phyloP scores from a whole-genome alignment of 805 yeast species.

The Pichia californica region DNA sequence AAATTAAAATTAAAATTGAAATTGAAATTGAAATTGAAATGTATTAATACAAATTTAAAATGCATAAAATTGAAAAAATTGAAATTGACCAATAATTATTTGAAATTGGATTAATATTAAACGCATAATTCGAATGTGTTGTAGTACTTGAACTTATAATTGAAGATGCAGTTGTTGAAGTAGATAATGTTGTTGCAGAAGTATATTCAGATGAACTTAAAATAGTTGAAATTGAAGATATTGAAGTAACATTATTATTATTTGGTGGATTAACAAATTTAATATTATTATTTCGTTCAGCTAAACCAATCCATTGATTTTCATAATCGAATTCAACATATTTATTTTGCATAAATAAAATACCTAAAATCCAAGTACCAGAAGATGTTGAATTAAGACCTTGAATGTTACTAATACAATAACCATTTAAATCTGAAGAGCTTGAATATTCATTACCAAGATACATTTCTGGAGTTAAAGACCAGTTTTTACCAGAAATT shows the following conservation, averaged over 20 bases:
- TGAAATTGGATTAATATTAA: not conserved
- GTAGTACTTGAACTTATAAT: not conserved
- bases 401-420: conserved; percentile 61
- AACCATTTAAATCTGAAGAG: conserved; percentile 34
- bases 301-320: conserved; percentile 46
- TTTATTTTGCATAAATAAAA: conserved; percentile 48
- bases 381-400: conserved; percentile 39
- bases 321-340: conserved; percentile 55
- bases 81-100: not conserved
- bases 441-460: conserved; percentile 41
- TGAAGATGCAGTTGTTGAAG: not conserved
- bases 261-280: conserved; percentile 14
- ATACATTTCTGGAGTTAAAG: conserved; percentile 38
- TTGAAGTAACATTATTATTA: conserved; percentile 1
- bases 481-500: conserved; percentile 40
- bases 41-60: not conserved
- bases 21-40: not conserved
- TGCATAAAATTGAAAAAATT: not conserved
- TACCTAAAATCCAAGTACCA: conserved; percentile 57
- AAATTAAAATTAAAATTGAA: not conserved
- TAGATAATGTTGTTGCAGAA: not conserved
- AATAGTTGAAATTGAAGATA: not conserved
- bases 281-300: conserved; percentile 33
- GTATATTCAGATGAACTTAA: not conserved
- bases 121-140: conserved; percentile 1